phyloP scores from a whole-genome alignment of 2,329 filamentous ascomycete species.

The Atkinsonella texensis region DNA sequence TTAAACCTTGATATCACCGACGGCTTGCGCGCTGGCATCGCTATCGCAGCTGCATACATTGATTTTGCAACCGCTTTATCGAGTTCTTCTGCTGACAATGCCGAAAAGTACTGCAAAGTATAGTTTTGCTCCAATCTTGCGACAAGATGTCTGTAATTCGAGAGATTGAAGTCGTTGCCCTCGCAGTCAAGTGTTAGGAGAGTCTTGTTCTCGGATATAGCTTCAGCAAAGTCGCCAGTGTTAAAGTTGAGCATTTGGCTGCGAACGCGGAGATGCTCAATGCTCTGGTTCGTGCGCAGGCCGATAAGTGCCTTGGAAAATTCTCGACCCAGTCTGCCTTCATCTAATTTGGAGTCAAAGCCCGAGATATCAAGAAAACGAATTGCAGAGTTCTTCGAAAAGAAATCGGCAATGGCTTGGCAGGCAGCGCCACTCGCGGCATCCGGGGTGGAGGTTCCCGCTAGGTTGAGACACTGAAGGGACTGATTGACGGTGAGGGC shows the following conservation, averaged over 20 bases:
- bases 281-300: conserved; percentile 29
- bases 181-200: conserved; percentile 42
- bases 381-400: conserved; percentile 37
- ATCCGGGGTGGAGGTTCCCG: conserved; percentile 39
- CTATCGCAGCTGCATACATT: conserved; percentile 17
- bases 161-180: conserved; percentile 42
- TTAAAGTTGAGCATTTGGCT: conserved; percentile 45
- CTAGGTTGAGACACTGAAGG: conserved; percentile 40
- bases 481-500: conserved; percentile 38
- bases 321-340: conserved; percentile 41
- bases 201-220: conserved; percentile 34
- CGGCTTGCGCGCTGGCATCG: conserved; percentile 17
- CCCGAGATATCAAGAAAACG: conserved; percentile 45
- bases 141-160: conserved; percentile 35
- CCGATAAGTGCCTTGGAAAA: conserved; percentile 39
- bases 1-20: conserved; percentile 24
- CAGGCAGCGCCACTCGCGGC: conserved; percentile 34
- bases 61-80: conserved; percentile 22
- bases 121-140: conserved; percentile 30
- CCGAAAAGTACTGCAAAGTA: conserved; percentile 32
- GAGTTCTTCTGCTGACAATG: conserved; percentile 26
- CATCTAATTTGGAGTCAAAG: conserved; percentile 44
- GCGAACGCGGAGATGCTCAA: conserved; percentile 40
- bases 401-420: conserved; percentile 35
- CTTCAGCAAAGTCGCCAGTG: conserved; percentile 38